Evolutionary conservation across 1,284 basidiomycete species (phyloP), one percentile per base, ranked within the genome.

Genomic region (Ganoderma sinense): DNA sequence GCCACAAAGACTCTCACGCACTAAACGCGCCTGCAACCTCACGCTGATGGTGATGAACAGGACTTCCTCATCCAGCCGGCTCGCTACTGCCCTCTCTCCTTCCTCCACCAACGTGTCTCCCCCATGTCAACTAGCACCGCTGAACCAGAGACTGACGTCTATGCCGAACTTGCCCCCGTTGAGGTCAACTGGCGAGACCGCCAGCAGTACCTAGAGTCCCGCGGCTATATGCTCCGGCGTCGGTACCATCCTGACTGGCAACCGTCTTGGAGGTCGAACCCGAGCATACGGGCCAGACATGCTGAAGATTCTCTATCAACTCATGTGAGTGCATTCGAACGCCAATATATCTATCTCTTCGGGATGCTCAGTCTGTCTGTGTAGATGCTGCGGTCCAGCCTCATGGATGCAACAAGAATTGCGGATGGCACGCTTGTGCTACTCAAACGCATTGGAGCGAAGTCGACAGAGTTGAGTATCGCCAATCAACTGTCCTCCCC

Each of bases 381-480:
- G 29, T 8, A 56, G 55, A 36, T 33, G 61, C 20, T 31, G 11
- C 23, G 45, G 45, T 23, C 45, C 11, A 45, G 56, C 29, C 55
- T 79, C 0, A 76, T 82, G 13, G 80, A 81, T 64, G 80, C 80
- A 0, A 77, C 68, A 0, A 72, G 78, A 1, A 71, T 77, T 13
- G 65, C 70, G 0, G 79, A 81, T 29, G 74, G 69, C 2, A 62
- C 55, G 13, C 62, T 75, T 2, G 78, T 82, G 0, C 75, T 75
- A 10, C 73, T 81, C 53, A 81, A 80, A 64, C 29, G 64, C 45
- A 72, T 79, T 0, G 1, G 6, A 2, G 75, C 69, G 1, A 51
- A 48, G 0, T 70, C 75, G 10, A 4, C 64, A 6, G 78, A 82
- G 64, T 61, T 74, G 2, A 29, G 36, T 0, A 78, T 81, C 4